phyloP scores from a whole-genome alignment of 75 land plant genomes.

The Azolla pinnata region DNA sequence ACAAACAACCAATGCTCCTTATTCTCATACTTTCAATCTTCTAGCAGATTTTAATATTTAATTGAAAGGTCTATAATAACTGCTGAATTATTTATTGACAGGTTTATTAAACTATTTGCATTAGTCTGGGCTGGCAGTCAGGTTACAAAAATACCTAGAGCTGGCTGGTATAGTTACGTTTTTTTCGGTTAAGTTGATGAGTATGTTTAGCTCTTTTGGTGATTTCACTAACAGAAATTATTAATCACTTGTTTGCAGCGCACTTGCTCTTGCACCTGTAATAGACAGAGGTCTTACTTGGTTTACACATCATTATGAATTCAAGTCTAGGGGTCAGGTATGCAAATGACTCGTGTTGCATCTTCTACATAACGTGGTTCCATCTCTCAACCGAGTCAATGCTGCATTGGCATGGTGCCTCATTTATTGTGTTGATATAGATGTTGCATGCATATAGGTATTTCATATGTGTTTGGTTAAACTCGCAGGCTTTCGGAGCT shows the following conservation, averaged over 20 bases:
- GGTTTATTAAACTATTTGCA: conserved; percentile 69
- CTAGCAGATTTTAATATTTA: background rate
- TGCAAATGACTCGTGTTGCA: too few relatives aligned
- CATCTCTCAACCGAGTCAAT: too few relatives aligned
- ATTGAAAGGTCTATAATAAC: background rate
- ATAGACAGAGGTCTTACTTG: conserved; percentile 70
- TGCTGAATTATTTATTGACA: conserved; percentile 10
- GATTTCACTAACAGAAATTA: background rate
- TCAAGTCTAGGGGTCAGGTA: conserved; percentile 61
- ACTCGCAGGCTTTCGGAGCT: too few relatives aligned
- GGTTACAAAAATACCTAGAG: conserved; percentile 66
- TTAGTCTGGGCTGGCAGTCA: conserved; percentile 93
- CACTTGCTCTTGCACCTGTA: conserved; percentile 76
- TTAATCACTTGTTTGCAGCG: conserved; percentile 35
- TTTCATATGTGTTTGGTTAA: too few relatives aligned
- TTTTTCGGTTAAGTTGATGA: background rate
- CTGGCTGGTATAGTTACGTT: conserved; percentile 46
- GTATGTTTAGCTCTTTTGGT: background rate
- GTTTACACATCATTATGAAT: conserved; percentile 52
- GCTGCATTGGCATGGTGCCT: too few relatives aligned
- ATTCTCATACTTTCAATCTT: background rate
- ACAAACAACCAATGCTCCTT: background rate
- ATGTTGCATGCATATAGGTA: too few relatives aligned
- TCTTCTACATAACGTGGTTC: too few relatives aligned
- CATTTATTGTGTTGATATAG: too few relatives aligned